Evolutionary conservation across 2,329 filamentous ascomycete genomes (phyloP), one percentile per base, ranked within the genome.

Genomic region (Tolypocladium paradoxum): DNA sequence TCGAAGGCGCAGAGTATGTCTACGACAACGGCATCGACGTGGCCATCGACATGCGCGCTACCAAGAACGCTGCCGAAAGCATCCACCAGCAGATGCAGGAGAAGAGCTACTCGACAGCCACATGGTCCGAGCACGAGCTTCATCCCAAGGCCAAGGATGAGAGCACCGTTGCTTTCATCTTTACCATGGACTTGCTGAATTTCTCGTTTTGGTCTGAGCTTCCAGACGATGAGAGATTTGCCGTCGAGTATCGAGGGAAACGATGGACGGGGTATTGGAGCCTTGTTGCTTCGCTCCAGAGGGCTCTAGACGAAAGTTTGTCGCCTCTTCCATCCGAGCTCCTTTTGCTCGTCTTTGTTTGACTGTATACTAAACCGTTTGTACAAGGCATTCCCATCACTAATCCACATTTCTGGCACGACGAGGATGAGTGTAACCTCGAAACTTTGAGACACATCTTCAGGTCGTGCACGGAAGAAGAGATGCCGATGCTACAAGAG

Each of bases 221-320:
- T 46, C 69, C 75, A 0, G 84, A 87, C 12, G 77, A 83, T 6
- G 83, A 92, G 61, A 78, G 90, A 12, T 99, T 92, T 68, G 80
- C 87, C 11, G 79, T 99, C 43, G 84, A 88, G 54, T 97, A 96
- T 69, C 80, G 79, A 47, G 90, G 83, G 31, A 85, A 82, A 68
- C 82, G 71, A 54, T 97, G 90, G 90, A 96, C 90, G 0, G 93
- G 93, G 4, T 99, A 99, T 69, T 96, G 88, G 85, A 95, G 90
- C 67, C 72, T 99, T 53, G 89, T 97, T 22, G 93, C 93, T 27
- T 82, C 87, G 24, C 69, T 99, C 62, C 88, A 91, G 68, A 78
- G 93, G 62, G 95, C 90, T 2, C 72, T 97, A 43, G 90, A 97
- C 50, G 91, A 96, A 76, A 87, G 87, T 71, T 47, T 54, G 66